Evolutionary conservation across 495 filamentous ascomycete genomes (phyloP), one percentile per base, ranked within the genome.

Genomic region (Viridothelium virens): DNA sequence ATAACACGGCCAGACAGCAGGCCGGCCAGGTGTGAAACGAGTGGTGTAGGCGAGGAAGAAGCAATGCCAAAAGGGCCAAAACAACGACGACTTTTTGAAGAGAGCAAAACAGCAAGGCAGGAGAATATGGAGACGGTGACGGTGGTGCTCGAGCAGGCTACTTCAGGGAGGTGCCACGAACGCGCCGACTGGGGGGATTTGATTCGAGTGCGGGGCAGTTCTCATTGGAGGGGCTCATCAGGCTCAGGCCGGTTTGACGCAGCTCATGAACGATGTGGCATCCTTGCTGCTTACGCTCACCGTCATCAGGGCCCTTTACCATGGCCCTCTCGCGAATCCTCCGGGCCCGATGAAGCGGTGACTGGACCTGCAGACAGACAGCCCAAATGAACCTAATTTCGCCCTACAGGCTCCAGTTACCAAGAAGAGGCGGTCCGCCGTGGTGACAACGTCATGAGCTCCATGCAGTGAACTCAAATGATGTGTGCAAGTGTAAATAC

Each of bases 121-220:
- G 41, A 16, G 16, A 46, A 46, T 9, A 16, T 25, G 25, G 25
- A 25, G 25, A 25, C 25, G 25, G 25, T 25, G 41, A 46, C 41
- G 41, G 25, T 33, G 25, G 25, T 59, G 53, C 53, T 36, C 31
- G 12, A 16, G 16, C 25, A 34, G 7, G 53, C 53, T 59, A 33
- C 53, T 59, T 59, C 53, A 59, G 53, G 53, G 53, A 59, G 53
- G 53, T 59, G 53, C 48, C 48, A 53, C 48, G 48, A 53, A 53
- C 41, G 9, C n/a, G 48, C 9, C 16, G 14, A 18, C 14, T 5
- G 48, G n/a, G 48, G 14, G 48, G 5, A 18, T 53, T 7, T 53
- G 48, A 25, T 14, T 53, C 5, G 53, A 59, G 53, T 59, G 53
- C 53, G 53, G 53, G 53, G 53, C 53, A 59, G 3, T 36, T 59